Conservation (phyloP, 257 asterid genomes). For the Echites panduratus region DNA sequence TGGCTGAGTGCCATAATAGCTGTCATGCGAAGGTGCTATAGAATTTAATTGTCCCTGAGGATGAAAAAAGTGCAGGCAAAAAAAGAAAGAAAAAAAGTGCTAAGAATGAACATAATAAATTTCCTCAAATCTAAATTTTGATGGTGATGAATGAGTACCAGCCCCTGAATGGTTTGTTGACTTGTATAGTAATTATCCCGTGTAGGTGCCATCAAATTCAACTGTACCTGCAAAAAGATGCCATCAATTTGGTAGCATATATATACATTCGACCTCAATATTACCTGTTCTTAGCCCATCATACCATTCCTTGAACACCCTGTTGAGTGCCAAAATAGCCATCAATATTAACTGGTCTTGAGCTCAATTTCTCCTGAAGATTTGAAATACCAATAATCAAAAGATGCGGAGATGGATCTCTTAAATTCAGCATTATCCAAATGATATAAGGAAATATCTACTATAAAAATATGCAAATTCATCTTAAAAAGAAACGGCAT, state of each 20-base stretch:
- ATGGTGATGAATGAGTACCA: conserved; percentile 36
- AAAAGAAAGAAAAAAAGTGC: not conserved
- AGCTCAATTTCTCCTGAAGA: conserved; percentile 65
- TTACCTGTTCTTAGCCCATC: conserved; percentile 17
- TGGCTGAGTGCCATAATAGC: conserved; percentile 70
- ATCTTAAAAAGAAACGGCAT: not conserved
- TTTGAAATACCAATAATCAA: conserved; percentile 9
- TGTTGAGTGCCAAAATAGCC: conserved; percentile 71
- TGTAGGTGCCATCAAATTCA: conserved; percentile 80
- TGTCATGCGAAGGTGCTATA: conserved; percentile 78
- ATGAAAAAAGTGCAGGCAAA: conserved; percentile 10
- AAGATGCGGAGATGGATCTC: not conserved
- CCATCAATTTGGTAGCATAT: conserved; percentile 17
- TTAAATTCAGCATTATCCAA: not conserved
- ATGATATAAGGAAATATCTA: not conserved
- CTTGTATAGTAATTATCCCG: conserved; percentile 74
- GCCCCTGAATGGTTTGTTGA: conserved; percentile 82
- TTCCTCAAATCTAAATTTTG: conserved; percentile 6
- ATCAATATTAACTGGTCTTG: conserved; percentile 73
- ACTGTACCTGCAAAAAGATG: conserved; percentile 54
- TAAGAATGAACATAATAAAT: not conserved
- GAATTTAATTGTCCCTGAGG: conserved; percentile 87
- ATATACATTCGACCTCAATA: conserved; percentile 1
- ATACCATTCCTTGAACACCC: conserved; percentile 84
- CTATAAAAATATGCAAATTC: not conserved